Percentiles rank a stretch among this genome's conserved stretches.
phyloP scores from a whole-genome alignment of 371 early-diverging fungal genomes.

The Circinella umbellata region DNA sequence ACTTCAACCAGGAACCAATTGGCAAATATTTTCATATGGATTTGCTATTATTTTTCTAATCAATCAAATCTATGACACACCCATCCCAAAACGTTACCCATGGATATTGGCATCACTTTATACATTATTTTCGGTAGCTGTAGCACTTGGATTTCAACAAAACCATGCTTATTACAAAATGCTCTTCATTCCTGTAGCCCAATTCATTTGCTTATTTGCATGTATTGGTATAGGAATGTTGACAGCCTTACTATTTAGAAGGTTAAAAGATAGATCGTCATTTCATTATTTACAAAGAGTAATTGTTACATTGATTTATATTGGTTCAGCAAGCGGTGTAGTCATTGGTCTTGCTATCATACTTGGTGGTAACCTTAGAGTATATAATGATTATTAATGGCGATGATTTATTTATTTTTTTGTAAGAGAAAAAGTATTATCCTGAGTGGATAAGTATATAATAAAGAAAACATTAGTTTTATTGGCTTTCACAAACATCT shows the following conservation, averaged over 20 bases:
- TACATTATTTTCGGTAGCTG: conserved; percentile 20
- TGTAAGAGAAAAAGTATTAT: too few relatives aligned
- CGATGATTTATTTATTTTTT: too few relatives aligned
- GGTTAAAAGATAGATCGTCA: not conserved
- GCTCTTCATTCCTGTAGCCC: conserved; percentile 45
- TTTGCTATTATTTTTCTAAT: conserved; percentile 40
- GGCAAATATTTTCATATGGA: conserved; percentile 51
- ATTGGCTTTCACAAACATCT: too few relatives aligned
- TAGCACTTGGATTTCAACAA: conserved; percentile 31
- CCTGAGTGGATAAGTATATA: too few relatives aligned
- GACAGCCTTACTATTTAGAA: conserved; percentile 6
- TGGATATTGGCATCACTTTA: conserved; percentile 20
- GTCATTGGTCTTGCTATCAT: conserved; percentile 34
- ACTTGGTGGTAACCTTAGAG: conserved; percentile 34
- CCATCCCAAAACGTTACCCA: conserved; percentile 18
- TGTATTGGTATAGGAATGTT: conserved; percentile 27
- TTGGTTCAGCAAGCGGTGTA: conserved; percentile 17
- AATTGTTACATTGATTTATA: conserved; percentile 10
- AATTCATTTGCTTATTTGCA: conserved; percentile 33
- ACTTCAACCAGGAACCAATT: conserved; percentile 43
- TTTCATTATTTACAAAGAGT: not conserved
- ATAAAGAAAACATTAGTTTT: too few relatives aligned
- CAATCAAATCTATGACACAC: conserved; percentile 41
- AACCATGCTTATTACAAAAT: conserved; percentile 39
- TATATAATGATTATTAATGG: conserved; percentile 42